Base-by-base conservation (phyloP, 768 basidiomycete genomes). In the Suillus tomentosus region DNA sequence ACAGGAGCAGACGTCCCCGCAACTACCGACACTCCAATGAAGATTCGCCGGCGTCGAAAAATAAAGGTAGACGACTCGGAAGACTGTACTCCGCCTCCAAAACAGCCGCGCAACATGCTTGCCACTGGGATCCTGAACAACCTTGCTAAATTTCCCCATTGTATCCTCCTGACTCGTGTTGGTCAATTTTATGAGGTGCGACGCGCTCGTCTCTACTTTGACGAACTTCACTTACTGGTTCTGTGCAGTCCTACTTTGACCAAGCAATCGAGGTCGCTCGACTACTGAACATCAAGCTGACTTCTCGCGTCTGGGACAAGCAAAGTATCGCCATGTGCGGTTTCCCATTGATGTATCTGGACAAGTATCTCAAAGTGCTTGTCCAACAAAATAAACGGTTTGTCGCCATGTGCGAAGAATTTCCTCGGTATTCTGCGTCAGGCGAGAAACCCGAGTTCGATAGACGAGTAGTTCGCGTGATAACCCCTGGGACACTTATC, bases 331-430 rank as follows among this genome's bases (percentile, higher is more conserved):
- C 85, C 11, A 96, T 98, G 89, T 92, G 92, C 71, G 96, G 96
- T 22, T 99, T 99, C 76, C 96, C 96, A 0, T 77, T 95, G 31
- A 73, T 84, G 66, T 91, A 96, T 67, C 83, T 96, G 45, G 89
- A 94, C 79, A 94, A 91, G 72, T 83, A 96, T 76, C 83, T 97
- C 72, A 96, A 94, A 75, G 80, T 87, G 19, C 80, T 98, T 42
- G 90, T 99, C 6, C 90, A 94, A 73, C 85, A 89, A 66, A 83
- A 94, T 66, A 88, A 87, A 56, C 88, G 88, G 27, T 95, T 92
- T 68, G 95, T 97, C 14, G 95, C 96, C 39, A 82, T 97, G 76
- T 96, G 96, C 72, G 96, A 99, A 75, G 96, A 99, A 74, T 95
- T 93, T 74, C 86, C 85, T 55, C 81, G 80, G 7, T 75, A 78